Conservation (phyloP, 1,284 basidiomycete species). For the Marasmius tenuissimus region DNA sequence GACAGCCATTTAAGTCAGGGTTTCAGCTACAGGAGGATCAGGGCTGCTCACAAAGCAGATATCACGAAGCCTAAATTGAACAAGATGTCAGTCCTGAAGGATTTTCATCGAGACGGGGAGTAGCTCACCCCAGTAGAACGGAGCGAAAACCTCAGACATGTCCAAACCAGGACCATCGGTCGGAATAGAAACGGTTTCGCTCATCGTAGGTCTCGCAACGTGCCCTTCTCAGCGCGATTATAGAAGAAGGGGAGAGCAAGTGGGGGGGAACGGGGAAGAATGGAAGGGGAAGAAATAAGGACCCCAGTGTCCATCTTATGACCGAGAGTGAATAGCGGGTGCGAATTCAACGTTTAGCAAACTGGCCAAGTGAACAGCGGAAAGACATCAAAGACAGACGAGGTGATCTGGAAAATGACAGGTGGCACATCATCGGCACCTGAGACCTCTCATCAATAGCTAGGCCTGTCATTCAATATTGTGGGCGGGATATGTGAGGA, state of each 20-base stretch:
- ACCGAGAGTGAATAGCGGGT: too few relatives aligned
- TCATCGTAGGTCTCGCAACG: neutral
- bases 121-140: conserved; percentile 27
- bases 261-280: neutral
- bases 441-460: too few relatives aligned
- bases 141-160: conserved; percentile 23
- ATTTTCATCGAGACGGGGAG: neutral
- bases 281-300: neutral
- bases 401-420: too few relatives aligned
- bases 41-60: neutral
- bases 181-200: neutral
- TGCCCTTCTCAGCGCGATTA: too few relatives aligned
- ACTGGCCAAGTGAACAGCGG: too few relatives aligned
- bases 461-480: too few relatives aligned
- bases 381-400: too few relatives aligned
- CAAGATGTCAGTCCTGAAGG: neutral
- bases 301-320: neutral
- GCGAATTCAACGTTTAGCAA: too few relatives aligned
- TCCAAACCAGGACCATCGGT: conserved; percentile 15
- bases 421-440: too few relatives aligned
- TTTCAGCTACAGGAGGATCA: neutral
- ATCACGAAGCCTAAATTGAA: conserved; percentile 8
- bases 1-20: neutral
- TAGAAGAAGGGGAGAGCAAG: neutral
- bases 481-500: too few relatives aligned